These are phyloP conservation scores for Citrus medica DNA, from an alignment of 345 rosid species.

Conservation along the genomic window DNA sequence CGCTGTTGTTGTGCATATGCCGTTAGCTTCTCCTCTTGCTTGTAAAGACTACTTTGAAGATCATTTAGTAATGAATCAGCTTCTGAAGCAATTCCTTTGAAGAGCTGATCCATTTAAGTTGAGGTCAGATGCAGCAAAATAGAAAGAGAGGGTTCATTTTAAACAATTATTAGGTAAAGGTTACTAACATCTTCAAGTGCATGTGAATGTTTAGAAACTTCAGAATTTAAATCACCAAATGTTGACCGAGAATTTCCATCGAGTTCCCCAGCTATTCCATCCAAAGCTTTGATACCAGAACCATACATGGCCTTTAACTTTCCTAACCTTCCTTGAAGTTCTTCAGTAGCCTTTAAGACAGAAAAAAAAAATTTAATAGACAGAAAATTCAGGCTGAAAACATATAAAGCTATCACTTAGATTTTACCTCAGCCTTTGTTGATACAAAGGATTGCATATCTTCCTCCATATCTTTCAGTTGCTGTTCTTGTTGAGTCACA, in stretches of 20 bases:
- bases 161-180: background rate
- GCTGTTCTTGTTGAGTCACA: constrained; percentile 84
- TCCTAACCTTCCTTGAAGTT: constrained; percentile 71
- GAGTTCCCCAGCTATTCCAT: constrained; percentile 74
- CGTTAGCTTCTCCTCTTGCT: constrained; percentile 75
- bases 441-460: constrained; percentile 93
- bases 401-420: background rate
- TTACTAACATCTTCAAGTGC: constrained; percentile 75
- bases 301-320: constrained; percentile 63
- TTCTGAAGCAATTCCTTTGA: constrained; percentile 79
- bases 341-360: constrained; percentile 72
- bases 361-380: constrained; percentile 14
- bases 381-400: background rate
- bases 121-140: constrained; percentile 15
- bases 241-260: constrained; percentile 80
- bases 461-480: constrained; percentile 87
- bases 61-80: constrained; percentile 78
- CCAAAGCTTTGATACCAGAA: constrained; percentile 75
- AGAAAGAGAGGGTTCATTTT: constrained; percentile 8
- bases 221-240: constrained; percentile 67
- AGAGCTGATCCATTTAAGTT: constrained; percentile 56
- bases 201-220: constrained; percentile 80
- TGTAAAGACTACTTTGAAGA: constrained; percentile 76
- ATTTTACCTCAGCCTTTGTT: constrained; percentile 70
- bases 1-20: constrained; percentile 79